Evolutionary conservation across 2,329 filamentous ascomycete species (phyloP).

Genomic region (Paecilomyces dactylethromorphus): DNA sequence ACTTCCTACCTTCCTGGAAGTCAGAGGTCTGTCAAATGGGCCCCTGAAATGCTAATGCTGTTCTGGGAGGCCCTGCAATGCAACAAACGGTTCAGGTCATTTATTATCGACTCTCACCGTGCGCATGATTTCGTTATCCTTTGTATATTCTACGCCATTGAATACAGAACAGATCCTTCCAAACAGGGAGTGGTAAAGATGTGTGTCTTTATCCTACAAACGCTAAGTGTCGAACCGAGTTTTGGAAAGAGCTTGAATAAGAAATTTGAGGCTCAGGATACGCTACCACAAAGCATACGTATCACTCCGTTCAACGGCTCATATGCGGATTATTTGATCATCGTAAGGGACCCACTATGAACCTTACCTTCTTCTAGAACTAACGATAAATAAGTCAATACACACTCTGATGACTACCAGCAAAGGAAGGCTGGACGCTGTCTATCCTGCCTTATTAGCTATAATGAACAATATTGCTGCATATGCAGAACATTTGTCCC

Average conservation of each 20-base stretch:
- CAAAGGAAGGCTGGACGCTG: slow-evolving; percentile 80
- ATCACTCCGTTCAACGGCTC: slow-evolving; percentile 79
- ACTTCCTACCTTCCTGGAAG: slow-evolving; percentile 81
- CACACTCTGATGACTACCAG: slow-evolving; percentile 86
- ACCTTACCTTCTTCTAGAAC: slow-evolving; percentile 2
- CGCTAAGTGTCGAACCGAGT: slow-evolving; percentile 82
- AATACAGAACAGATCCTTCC: slow-evolving; percentile 76
- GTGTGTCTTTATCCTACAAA: slow-evolving; percentile 96
- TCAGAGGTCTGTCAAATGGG: slow-evolving; percentile 74
- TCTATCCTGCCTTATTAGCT: slow-evolving; percentile 85
- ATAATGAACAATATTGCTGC: slow-evolving; percentile 91
- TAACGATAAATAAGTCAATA: slow-evolving; percentile 58
- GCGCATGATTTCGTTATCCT: slow-evolving; percentile 90
- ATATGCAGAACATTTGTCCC: slow-evolving; percentile 70
- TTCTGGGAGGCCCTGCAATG: slow-evolving; percentile 98
- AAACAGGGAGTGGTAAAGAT: slow-evolving; percentile 92
- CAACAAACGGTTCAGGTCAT: slow-evolving; percentile 93
- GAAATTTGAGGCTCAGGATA: slow-evolving; percentile 80
- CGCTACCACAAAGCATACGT: slow-evolving; percentile 71
- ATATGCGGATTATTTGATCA: slow-evolving; percentile 90
- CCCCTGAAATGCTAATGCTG: slow-evolving; percentile 91
- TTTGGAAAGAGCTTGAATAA: slow-evolving; percentile 90
- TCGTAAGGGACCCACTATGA: slow-evolving; percentile 42
- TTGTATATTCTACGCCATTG: slow-evolving; percentile 85
- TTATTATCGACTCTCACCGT: slow-evolving; percentile 91